Evolutionary conservation across 108 stramenopile species (phyloP).

Genomic region (Conticribra guillardii): DNA sequence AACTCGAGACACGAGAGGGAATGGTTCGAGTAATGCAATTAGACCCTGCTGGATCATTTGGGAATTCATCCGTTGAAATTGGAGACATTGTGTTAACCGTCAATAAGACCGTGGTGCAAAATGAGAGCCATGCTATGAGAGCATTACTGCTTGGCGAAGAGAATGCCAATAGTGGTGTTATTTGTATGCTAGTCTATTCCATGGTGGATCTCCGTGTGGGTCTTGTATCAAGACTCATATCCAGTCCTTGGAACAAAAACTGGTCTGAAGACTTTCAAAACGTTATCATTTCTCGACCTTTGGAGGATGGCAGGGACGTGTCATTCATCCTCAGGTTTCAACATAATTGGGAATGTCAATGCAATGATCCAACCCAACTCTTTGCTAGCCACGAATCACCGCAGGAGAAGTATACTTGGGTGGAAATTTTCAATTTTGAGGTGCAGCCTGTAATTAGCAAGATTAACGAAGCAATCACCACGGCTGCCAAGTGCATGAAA

Average conservation of each 20-base stretch:
- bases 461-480: constrained; percentile 3
- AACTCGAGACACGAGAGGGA: constrained; percentile 7
- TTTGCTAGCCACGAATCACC: neutral
- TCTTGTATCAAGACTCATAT: constrained; percentile 10
- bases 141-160: neutral
- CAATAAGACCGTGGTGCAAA: constrained; percentile 13
- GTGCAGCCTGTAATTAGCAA: constrained; percentile 1
- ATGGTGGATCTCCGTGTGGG: constrained; percentile 25
- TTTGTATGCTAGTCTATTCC: constrained; percentile 29
- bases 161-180: constrained; percentile 4
- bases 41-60: constrained; percentile 10
- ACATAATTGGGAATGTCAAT: constrained; percentile 21
- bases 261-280: constrained; percentile 8
- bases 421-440: neutral
- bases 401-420: neutral
- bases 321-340: constrained; percentile 9
- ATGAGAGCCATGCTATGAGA: constrained; percentile 5
- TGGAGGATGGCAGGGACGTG: neutral
- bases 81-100: constrained; percentile 21
- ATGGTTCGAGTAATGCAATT: constrained; percentile 16
- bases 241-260: constrained; percentile 15
- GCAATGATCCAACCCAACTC: neutral
- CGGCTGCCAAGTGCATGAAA: neutral
- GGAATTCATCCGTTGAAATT: neutral
- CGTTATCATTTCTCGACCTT: constrained; percentile 3